A percentile compares a stretch with the other conserved stretches of the same genome.
These are phyloP conservation scores for Rubroboletus satanas DNA, from an alignment of 768 basidiomycete genomes.

Conservation along the genomic window DNA sequence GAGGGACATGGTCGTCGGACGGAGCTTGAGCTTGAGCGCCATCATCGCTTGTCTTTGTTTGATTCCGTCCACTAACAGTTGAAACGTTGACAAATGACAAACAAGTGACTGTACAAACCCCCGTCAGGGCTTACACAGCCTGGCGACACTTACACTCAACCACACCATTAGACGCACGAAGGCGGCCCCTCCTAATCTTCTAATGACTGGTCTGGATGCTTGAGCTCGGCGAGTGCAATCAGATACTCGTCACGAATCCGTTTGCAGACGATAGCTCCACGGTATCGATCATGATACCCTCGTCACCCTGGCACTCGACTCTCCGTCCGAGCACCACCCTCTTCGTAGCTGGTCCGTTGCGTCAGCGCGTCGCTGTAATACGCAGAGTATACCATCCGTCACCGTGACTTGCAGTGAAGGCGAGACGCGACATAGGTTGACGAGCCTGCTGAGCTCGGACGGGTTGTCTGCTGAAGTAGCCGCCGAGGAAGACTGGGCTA, in stretches of 20 bases:
- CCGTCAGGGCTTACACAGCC: not conserved
- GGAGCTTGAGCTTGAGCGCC: not conserved
- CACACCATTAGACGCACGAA: not conserved
- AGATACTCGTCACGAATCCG: slow-evolving; percentile 19
- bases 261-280: slow-evolving; percentile 8
- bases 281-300: not conserved
- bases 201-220: slow-evolving; percentile 30
- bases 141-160: not conserved
- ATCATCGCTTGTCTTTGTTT: not conserved
- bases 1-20: not conserved
- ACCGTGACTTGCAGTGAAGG: not conserved
- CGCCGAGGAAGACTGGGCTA: not conserved
- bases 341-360: slow-evolving; percentile 14
- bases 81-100: too few relatives aligned
- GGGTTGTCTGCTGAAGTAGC: not conserved
- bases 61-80: not conserved
- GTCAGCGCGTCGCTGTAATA: not conserved
- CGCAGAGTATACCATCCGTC: not conserved
- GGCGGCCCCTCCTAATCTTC: slow-evolving; percentile 3
- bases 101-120: too few relatives aligned
- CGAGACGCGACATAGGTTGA: slow-evolving; percentile 5
- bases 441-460: not conserved
- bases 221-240: slow-evolving; percentile 21
- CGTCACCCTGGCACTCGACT: not conserved
- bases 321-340: slow-evolving; percentile 12